Evolutionary conservation across 495 filamentous ascomycete species (phyloP).

Genomic region (Polyplosphaeria fusca): DNA sequence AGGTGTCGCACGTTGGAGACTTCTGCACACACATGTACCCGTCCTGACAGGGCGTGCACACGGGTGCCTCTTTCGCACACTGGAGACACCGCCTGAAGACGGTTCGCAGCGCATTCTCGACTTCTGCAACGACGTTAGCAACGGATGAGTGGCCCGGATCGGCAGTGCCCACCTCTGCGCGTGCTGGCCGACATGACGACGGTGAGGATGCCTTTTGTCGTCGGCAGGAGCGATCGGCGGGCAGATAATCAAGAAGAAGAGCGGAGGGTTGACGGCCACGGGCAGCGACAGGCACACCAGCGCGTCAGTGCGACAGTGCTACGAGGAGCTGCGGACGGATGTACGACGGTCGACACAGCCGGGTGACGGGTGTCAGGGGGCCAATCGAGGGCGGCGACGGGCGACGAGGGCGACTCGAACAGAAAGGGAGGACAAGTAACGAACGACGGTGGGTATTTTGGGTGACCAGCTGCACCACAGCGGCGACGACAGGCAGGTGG

Average conservation of each 20-base stretch:
- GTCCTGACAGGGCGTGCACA: conserved; percentile 18
- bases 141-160: background rate
- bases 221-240: conserved; percentile 2
- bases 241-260: background rate
- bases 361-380: conserved; percentile 4
- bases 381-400: conserved; percentile 7
- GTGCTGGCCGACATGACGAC: conserved; percentile 26
- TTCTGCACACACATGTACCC: conserved; percentile 56
- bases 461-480: conserved; percentile 20
- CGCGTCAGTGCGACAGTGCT: conserved; percentile 9
- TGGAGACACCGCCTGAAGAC: conserved; percentile 43
- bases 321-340: background rate
- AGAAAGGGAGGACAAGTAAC: conserved; percentile 21
- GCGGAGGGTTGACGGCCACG: conserved; percentile 1
- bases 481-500: background rate
- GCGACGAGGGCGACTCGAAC: background rate
- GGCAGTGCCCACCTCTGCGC: conserved; percentile 12
- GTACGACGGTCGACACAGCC: conserved; percentile 15
- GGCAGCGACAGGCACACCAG: conserved; percentile 3
- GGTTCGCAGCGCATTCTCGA: conserved; percentile 33
- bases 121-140: conserved; percentile 31
- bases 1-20: conserved; percentile 53
- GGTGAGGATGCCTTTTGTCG: background rate
- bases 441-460: conserved; percentile 28
- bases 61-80: conserved; percentile 33